phyloP scores from a whole-genome alignment of 2,329 filamentous ascomycete species.

The Thelonectria discophora region DNA sequence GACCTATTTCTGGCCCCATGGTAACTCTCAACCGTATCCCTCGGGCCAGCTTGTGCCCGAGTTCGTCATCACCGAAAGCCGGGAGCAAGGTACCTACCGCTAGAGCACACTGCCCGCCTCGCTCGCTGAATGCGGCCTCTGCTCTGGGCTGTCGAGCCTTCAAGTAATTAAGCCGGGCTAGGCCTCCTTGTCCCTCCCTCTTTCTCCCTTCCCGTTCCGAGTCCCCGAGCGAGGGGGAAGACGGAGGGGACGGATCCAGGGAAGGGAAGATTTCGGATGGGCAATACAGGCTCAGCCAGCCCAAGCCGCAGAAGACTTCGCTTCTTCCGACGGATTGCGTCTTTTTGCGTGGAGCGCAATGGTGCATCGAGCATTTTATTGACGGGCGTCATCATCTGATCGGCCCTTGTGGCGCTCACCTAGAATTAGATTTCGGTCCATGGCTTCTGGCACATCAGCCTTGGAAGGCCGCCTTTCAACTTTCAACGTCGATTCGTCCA shows the following conservation, averaged over 20 bases:
- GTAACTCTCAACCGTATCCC: too few species aligned
- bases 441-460: neutral
- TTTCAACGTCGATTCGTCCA: neutral
- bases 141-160: conserved; percentile 1
- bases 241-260: neutral
- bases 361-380: neutral
- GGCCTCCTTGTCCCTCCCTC: conserved; percentile 4
- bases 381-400: conserved; percentile 8
- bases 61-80: neutral
- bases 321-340: neutral
- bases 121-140: conserved; percentile 1
- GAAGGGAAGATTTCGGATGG: neutral
- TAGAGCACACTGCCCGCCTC: neutral
- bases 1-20: neutral
- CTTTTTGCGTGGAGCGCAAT: too few species aligned
- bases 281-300: neutral
- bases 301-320: neutral
- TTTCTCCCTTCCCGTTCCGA: neutral
- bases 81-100: neutral
- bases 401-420: conserved; percentile 3
- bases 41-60: too few species aligned
- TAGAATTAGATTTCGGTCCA: conserved; percentile 1
- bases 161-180: conserved; percentile 18
- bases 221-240: neutral
- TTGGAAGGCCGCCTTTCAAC: neutral